phyloP scores from a whole-genome alignment of 176 grass and related monocot genomes.

The Avena sativa region DNA sequence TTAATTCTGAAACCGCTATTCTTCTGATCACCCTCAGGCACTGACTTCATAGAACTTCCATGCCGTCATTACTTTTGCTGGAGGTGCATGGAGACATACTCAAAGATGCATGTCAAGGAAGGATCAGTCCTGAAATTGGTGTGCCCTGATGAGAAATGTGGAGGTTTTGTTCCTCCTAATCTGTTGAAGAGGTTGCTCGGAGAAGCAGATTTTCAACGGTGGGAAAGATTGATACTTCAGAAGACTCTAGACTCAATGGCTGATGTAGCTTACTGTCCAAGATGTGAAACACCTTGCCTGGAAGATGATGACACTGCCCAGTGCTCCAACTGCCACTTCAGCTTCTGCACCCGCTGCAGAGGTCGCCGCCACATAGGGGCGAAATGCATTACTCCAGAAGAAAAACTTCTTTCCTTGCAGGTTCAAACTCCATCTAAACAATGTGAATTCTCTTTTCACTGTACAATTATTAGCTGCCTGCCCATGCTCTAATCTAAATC shows the following conservation, averaged over 20 bases:
- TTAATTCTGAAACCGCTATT: not conserved
- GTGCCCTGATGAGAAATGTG: constrained; percentile 52
- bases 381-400: constrained; percentile 57
- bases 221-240: constrained; percentile 63
- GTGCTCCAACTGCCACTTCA: constrained; percentile 62
- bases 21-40: constrained; percentile 38
- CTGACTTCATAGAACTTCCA: constrained; percentile 58
- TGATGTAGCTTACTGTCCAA: constrained; percentile 63
- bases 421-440: constrained; percentile 30
- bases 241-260: constrained; percentile 61
- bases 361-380: constrained; percentile 55
- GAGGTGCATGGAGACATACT: constrained; percentile 66
- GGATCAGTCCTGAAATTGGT: constrained; percentile 60
- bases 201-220: constrained; percentile 55
- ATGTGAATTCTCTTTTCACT: not conserved
- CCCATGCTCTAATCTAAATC: not conserved
- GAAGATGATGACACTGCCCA: constrained; percentile 61
- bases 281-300: constrained; percentile 64
- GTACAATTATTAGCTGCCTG: not conserved
- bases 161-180: constrained; percentile 52
- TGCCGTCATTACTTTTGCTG: constrained; percentile 61
- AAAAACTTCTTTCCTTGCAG: constrained; percentile 52
- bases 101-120: constrained; percentile 65
- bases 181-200: constrained; percentile 60
- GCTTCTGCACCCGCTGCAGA: constrained; percentile 55